phyloP scores from a whole-genome alignment of 2,329 filamentous ascomycete genomes.

The Tolypocladium guangdongense region DNA sequence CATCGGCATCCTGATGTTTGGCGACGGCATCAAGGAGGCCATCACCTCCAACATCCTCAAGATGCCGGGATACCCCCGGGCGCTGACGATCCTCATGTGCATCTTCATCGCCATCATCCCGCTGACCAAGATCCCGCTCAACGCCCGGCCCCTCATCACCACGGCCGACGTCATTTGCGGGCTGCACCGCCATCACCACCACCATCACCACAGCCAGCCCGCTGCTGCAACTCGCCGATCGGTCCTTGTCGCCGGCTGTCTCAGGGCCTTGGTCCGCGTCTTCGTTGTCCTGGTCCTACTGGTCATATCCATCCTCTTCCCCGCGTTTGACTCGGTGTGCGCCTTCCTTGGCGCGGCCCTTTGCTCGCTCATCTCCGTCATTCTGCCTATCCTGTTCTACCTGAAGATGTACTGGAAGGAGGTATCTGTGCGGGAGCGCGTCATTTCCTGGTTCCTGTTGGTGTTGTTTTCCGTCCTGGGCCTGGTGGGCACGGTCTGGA shows the following conservation, averaged over 20 bases:
- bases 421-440: conserved; percentile 51
- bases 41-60: conserved; percentile 83
- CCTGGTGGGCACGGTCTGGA: conserved; percentile 71
- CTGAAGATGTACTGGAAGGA: conserved; percentile 77
- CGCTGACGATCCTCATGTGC: conserved; percentile 68
- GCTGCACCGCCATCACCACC: conserved; percentile 39
- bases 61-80: conserved; percentile 61
- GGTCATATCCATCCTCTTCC: conserved; percentile 56
- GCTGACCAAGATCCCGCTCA: conserved; percentile 87
- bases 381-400: conserved; percentile 79
- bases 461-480: conserved; percentile 59
- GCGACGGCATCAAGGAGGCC: conserved; percentile 75
- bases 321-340: conserved; percentile 83
- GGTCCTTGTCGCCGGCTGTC: conserved; percentile 28
- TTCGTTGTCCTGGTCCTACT: conserved; percentile 62
- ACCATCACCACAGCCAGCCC: conserved; percentile 24
- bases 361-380: conserved; percentile 90
- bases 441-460: conserved; percentile 59
- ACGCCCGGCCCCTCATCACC: conserved; percentile 76
- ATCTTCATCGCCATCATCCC: conserved; percentile 87
- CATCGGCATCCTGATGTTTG: conserved; percentile 88
- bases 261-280: conserved; percentile 53
- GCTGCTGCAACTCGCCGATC: conserved; percentile 28
- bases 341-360: conserved; percentile 80
- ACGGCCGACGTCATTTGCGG: conserved; percentile 75